These are phyloP conservation scores for Purshia tridentata DNA, from an alignment of 306 rosid species.

Conservation along the genomic window DNA sequence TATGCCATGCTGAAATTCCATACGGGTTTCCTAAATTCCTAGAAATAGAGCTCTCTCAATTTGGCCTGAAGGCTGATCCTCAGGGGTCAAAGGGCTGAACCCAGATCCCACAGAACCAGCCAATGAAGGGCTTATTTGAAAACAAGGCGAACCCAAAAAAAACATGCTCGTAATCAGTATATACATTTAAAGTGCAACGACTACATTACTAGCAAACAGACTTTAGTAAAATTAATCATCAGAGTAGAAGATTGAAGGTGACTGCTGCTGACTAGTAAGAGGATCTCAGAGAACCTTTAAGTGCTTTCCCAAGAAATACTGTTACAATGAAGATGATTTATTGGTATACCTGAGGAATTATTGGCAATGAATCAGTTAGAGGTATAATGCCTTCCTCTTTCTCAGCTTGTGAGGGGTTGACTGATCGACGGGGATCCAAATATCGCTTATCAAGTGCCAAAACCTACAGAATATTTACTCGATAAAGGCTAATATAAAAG, in stretches of 20 bases:
- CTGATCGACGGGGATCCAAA: slow-evolving; percentile 86
- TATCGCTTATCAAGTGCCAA: slow-evolving; percentile 93
- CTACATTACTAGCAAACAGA: neutral
- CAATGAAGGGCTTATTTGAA: neutral
- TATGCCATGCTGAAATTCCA: neutral
- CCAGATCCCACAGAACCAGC: neutral
- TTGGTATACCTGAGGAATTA: slow-evolving; percentile 72
- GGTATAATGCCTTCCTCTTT: slow-evolving; percentile 97
- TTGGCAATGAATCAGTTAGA: slow-evolving; percentile 89
- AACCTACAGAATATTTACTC: slow-evolving; percentile 46
- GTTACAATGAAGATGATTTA: neutral
- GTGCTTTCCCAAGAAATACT: neutral
- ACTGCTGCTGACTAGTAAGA: neutral
- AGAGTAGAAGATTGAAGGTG: neutral
- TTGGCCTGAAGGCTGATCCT: neutral
- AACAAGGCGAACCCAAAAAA: neutral
- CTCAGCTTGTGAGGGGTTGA: slow-evolving; percentile 83
- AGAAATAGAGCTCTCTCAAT: neutral
- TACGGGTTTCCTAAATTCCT: neutral
- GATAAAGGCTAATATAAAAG: slow-evolving; percentile 14
- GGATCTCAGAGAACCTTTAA: neutral
- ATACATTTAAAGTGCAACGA: neutral
- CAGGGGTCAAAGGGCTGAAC: neutral
- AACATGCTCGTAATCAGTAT: neutral
- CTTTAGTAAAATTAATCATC: neutral